Evolutionary conservation across 441 rosid genomes (phyloP), one percentile per base, ranked within the genome.

Genomic region (Kokia cookei): DNA sequence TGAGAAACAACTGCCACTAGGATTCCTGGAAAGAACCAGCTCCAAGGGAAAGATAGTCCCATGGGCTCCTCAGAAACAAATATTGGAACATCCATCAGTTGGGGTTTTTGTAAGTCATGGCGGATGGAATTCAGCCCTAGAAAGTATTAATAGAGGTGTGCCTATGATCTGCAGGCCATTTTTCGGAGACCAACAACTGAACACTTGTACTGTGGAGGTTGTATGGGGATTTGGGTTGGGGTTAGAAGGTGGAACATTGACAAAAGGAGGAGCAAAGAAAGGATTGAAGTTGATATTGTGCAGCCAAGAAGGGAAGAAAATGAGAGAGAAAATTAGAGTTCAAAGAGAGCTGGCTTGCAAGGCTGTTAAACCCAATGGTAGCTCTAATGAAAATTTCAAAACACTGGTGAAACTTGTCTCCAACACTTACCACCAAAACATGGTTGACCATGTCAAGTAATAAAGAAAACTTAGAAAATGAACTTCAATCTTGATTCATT

Each of bases 91-190:
- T 72, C 3, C 48, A 5, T 66, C 88, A 0, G 79, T 80, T 10
- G 86, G 84, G 12, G 86, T 76, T 2, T 84, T 83, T 35, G 55
- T 84, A 57, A 86, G 86, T 1, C 91, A 89, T 29, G 27, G 84
- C 1, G 91, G 91, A 4, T 87, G 90, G 88, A 87, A 89, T 68
- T 87, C 90, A 0, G 72, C 82, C 7, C 12, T 61, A 65, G 93
- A 89, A 72, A 80, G 87, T 29, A 55, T 89, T 2, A 19, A 19
- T 19, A 19, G 86, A 0, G 78, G 86, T 0, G 86, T 85, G 11
- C 92, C 92, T 0, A 72, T 85, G 90, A 80, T 87, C 37, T 82
- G 81, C 15, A 67, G 86, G 76, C 82, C 89, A 2, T 83, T 82
- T 74, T 85, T 88, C n/a, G 89, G 78, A 2, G 93, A 88, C 50